A percentile compares a stretch with the other conserved stretches of the same genome.
Conservation (phyloP, 768 basidiomycete species). For the Tricholoma hemisulphureum region DNA sequence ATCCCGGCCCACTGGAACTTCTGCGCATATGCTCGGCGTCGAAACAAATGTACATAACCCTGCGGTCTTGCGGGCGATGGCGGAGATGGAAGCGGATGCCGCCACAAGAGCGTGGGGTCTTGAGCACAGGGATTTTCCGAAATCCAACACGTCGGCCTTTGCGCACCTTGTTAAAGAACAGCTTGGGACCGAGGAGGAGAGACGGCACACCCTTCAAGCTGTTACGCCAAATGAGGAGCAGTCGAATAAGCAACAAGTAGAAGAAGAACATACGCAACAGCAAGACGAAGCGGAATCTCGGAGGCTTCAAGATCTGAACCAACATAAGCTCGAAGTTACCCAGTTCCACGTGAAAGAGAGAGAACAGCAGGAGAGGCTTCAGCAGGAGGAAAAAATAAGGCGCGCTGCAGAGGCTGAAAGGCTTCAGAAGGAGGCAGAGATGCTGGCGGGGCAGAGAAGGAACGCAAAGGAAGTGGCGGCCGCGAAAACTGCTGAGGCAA, state of each 20-base stretch:
- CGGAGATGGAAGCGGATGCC: constrained; percentile 15
- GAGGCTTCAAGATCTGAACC: constrained; percentile 4
- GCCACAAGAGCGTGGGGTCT: constrained; percentile 19
- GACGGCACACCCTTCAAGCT: neutral
- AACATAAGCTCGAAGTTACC: constrained; percentile 5
- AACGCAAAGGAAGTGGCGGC: neutral
- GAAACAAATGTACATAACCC: neutral
- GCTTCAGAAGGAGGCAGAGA: neutral
- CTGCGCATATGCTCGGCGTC: neutral
- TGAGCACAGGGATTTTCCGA: constrained; percentile 19
- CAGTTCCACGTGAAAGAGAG: constrained; percentile 7
- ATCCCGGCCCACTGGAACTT: neutral
- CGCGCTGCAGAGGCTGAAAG: neutral
- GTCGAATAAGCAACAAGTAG: constrained; percentile 1
- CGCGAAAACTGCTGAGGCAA: neutral
- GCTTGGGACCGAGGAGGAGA: neutral
- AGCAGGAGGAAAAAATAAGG: neutral
- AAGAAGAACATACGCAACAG: neutral
- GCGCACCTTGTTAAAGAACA: neutral
- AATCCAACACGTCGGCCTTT: neutral
- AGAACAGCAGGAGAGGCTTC: neutral
- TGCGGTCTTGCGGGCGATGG: neutral
- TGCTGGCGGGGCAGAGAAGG: neutral
- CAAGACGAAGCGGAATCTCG: constrained; percentile 6
- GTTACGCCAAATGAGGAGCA: neutral